Conservation (phyloP, 2,329 filamentous ascomycete genomes). For the Coniochaeta pulveracea region DNA sequence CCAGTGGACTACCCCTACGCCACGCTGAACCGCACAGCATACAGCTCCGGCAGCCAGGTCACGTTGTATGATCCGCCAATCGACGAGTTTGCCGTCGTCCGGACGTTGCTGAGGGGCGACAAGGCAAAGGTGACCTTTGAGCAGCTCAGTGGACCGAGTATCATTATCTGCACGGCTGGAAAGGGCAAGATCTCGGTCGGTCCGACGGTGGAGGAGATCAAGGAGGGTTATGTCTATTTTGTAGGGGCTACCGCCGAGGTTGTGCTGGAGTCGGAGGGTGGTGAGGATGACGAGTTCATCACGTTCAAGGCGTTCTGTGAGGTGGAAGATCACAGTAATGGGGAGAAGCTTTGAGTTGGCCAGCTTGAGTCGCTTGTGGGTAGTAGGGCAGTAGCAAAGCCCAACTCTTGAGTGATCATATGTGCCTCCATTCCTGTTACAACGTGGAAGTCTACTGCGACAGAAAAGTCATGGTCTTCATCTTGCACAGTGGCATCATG, state of each 20-base stretch:
- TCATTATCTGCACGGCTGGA: constrained; percentile 82
- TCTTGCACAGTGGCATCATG: too few relatives aligned
- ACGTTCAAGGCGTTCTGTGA: constrained; percentile 95
- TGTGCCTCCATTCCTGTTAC: too few relatives aligned
- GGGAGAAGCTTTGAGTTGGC: constrained; percentile 14
- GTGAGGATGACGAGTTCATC: constrained; percentile 58
- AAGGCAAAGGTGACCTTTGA: constrained; percentile 84
- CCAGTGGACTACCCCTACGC: constrained; percentile 79
- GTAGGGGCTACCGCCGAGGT: constrained; percentile 82
- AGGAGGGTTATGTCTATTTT: constrained; percentile 67
- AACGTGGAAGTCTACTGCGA: too few relatives aligned
- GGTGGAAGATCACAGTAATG: constrained; percentile 42
- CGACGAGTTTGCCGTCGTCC: constrained; percentile 86
- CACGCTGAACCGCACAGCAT: constrained; percentile 69
- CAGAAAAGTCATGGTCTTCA: too few relatives aligned
- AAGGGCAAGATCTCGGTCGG: constrained; percentile 78
- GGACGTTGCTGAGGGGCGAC: constrained; percentile 58
- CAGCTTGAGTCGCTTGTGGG: too few relatives aligned
- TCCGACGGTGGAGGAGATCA: constrained; percentile 63
- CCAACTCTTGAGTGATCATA: too few relatives aligned
- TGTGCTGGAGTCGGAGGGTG: constrained; percentile 57
- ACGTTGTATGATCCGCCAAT: constrained; percentile 90
- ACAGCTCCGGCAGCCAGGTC: constrained; percentile 62
- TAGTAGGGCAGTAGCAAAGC: too few relatives aligned
- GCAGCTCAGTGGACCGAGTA: constrained; percentile 75